Base-by-base conservation (phyloP, 345 rosid genomes). In the Gossypium anomalum region DNA sequence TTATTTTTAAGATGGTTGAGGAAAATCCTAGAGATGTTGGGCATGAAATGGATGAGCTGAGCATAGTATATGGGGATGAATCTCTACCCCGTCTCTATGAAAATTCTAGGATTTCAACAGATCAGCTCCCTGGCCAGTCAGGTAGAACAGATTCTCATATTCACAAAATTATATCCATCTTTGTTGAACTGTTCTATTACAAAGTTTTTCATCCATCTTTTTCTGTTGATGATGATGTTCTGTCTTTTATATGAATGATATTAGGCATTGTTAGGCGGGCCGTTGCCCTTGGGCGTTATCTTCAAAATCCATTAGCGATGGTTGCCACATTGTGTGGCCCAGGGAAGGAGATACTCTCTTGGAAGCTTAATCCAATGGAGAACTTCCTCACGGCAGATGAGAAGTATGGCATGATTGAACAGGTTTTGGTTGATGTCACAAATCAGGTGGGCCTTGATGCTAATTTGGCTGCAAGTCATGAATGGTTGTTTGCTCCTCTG, bases 21-120 rank as follows among this genome's bases (percentile, higher is more conserved):
- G 99, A 96, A 80, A 89, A 92, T 71, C 98, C 99, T 62, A 85
- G 98, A 81, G 98, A 93, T 87, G 97, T 95, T 56, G 99, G 98
- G 72, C 94, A 93, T 78, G 98, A 88, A 83, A 91, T 93, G 97
- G 98, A 89, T 84, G 99, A 91, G 63, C 76, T 96, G 67, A 90
- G 85, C 77, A 87, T 93, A 80, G 97, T 93, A 41, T 96, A 93
- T 80, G 98, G 93, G 58, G 98, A 93, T 22, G 99, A 96, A 82
- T 86, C 98, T 34, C 82, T 96, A 45, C 92, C 98, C 70, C 97
- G 96, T 45, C 89, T 93, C 4, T 96, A 90, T 82, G 99, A 96
- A 85, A 96, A 90, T 83, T 93, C 94, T 77, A 90, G 94, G 74
- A 86, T 96, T 79, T 95, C 99, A 19, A 81, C 94, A 19, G 98